A percentile compares a stretch with the other conserved stretches of the same genome.
Evolutionary conservation across 306 rosid genomes (phyloP).

Genomic region (Lotus japonicus): DNA sequence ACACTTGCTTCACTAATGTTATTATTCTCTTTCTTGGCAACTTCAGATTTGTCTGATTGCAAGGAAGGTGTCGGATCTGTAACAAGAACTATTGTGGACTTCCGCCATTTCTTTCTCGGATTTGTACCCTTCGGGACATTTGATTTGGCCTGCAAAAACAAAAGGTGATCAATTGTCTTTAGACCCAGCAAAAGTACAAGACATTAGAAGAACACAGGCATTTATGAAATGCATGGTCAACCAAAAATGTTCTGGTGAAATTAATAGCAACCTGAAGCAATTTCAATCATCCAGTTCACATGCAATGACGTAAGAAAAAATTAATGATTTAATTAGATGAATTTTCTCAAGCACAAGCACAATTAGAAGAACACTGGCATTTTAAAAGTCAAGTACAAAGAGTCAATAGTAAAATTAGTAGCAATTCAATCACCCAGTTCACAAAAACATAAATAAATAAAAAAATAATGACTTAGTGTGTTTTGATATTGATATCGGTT

Average conservation of each 20-base stretch:
- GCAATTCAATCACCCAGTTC: background rate
- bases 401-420: background rate
- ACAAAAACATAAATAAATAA: background rate
- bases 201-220: background rate
- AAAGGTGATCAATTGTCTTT: too few species aligned
- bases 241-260: background rate
- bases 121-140: conserved; percentile 50
- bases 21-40: conserved; percentile 22
- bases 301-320: background rate
- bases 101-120: conserved; percentile 85
- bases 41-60: conserved; percentile 40
- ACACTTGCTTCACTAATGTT: conserved; percentile 4
- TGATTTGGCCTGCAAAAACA: conserved; percentile 54
- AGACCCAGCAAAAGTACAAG: background rate
- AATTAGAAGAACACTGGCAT: too few species aligned
- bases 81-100: conserved; percentile 54
- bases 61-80: conserved; percentile 50
- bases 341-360: too few species aligned
- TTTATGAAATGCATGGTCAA: background rate
- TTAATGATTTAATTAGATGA: too few species aligned
- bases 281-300: background rate
- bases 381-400: too few species aligned
- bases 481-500: too few species aligned
- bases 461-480: too few species aligned
- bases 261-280: background rate